Evolutionary conservation across 2,329 filamentous ascomycete species (phyloP).

Genomic region (Cordyceps sp.): DNA sequence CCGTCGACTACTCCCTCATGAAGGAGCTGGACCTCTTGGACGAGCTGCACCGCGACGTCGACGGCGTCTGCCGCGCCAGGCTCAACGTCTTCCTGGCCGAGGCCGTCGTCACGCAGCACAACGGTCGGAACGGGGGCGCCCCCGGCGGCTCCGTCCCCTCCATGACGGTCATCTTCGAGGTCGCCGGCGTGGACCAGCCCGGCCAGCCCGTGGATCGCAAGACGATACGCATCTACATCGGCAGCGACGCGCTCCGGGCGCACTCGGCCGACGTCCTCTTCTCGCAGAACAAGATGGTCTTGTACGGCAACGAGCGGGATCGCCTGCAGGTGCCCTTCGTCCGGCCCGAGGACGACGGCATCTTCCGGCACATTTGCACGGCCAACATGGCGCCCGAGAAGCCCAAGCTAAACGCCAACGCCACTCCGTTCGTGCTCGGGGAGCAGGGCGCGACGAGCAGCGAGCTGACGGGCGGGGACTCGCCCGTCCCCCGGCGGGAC

Average conservation of each 20-base stretch:
- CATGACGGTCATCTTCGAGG: conserved; percentile 63
- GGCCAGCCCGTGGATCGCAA: conserved; percentile 29
- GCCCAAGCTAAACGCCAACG: conserved; percentile 39
- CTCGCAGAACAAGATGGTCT: conserved; percentile 75
- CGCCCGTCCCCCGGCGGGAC: conserved; percentile 5
- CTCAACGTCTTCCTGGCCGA: conserved; percentile 81
- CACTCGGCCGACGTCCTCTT: conserved; percentile 86
- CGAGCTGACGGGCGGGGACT: not conserved
- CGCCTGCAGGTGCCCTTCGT: conserved; percentile 85
- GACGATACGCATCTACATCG: conserved; percentile 70
- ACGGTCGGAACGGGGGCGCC: conserved; percentile 53
- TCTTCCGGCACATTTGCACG: conserved; percentile 65
- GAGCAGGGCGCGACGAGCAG: conserved; percentile 11
- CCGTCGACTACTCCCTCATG: conserved; percentile 60
- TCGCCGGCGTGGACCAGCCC: conserved; percentile 40
- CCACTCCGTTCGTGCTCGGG: conserved; percentile 22
- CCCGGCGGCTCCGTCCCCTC: conserved; percentile 58
- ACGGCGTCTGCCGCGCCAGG: conserved; percentile 52
- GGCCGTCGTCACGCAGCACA: conserved; percentile 64
- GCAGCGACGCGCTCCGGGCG: conserved; percentile 70
- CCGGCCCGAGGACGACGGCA: conserved; percentile 69
- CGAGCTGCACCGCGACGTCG: conserved; percentile 46
- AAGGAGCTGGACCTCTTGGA: conserved; percentile 56
- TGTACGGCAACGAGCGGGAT: conserved; percentile 74
- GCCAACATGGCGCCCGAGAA: conserved; percentile 36